Percentiles rank a stretch among this genome's conserved stretches.
Conservation (phyloP, 2,329 filamentous ascomycete species). For the Ascochyta lentis region DNA sequence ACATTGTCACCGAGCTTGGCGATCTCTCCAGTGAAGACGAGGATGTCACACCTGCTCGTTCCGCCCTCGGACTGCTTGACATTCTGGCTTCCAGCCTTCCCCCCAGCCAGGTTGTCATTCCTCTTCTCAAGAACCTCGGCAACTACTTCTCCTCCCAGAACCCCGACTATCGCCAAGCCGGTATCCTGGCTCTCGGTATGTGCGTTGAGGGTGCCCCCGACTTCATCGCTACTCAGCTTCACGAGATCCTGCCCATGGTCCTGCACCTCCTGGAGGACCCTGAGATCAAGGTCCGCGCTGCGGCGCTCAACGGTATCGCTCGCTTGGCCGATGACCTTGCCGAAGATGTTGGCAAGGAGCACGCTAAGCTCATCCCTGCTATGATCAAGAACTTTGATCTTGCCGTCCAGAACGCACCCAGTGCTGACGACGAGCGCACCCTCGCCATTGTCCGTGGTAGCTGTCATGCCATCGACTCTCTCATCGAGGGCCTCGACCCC, state of each 20-base stretch:
- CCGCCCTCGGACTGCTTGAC: slow-evolving; percentile 86
- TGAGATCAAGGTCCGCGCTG: slow-evolving; percentile 84
- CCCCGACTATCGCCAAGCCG: slow-evolving; percentile 83
- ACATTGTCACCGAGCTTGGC: slow-evolving; percentile 89
- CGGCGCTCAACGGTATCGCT: slow-evolving; percentile 85
- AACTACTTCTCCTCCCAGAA: slow-evolving; percentile 78
- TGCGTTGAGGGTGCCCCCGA: slow-evolving; percentile 96
- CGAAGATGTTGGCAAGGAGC: slow-evolving; percentile 86
- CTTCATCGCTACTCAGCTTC: slow-evolving; percentile 92
- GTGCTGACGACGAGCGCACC: slow-evolving; percentile 73
- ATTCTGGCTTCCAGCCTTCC: slow-evolving; percentile 87
- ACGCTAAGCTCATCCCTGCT: slow-evolving; percentile 81
- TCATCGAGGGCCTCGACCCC: slow-evolving; percentile 84
- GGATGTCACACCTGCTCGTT: slow-evolving; percentile 82
- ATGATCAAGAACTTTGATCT: slow-evolving; percentile 89
- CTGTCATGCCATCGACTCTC: slow-evolving; percentile 87
- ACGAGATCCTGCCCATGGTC: slow-evolving; percentile 83
- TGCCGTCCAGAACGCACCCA: slow-evolving; percentile 70
- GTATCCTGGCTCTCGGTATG: slow-evolving; percentile 89
- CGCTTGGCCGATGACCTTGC: slow-evolving; percentile 91
- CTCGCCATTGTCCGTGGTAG: slow-evolving; percentile 87
- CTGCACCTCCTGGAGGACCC: slow-evolving; percentile 82
- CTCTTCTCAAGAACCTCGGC: slow-evolving; percentile 84
- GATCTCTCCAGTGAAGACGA: slow-evolving; percentile 76
- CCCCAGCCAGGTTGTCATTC: slow-evolving; percentile 91